Conservation (phyloP, 108 stramenopile species). For the Skeletonema marinoi region DNA sequence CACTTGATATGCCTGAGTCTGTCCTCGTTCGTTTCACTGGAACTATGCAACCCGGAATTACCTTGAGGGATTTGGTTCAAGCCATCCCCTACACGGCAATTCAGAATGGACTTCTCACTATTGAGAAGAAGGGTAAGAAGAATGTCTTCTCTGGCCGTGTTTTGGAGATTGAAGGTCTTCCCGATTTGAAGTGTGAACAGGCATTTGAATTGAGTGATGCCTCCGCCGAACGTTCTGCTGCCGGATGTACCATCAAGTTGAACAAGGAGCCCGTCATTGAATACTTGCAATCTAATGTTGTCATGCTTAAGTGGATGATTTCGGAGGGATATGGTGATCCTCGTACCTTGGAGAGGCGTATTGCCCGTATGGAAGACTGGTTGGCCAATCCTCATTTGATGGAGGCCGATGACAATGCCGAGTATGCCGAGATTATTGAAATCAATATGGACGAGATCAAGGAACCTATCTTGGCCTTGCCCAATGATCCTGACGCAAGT, state of each 20-base stretch:
- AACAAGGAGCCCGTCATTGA: constrained; percentile 95
- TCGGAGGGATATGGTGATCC: constrained; percentile 94
- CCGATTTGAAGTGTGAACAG: constrained; percentile 94
- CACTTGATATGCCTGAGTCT: constrained; percentile 94
- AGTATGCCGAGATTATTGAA: constrained; percentile 91
- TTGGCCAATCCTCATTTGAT: constrained; percentile 85
- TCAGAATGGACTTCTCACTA: constrained; percentile 89
- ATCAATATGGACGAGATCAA: constrained; percentile 93
- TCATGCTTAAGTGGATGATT: constrained; percentile 99
- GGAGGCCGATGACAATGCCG: constrained; percentile 90
- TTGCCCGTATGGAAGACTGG: constrained; percentile 96
- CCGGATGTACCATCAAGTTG: constrained; percentile 95
- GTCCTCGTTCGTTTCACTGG: constrained; percentile 93
- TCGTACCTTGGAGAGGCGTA: constrained; percentile 92
- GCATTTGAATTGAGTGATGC: constrained; percentile 95
- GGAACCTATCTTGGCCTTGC: constrained; percentile 92
- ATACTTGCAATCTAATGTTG: constrained; percentile 91
- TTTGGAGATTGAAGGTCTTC: constrained; percentile 95
- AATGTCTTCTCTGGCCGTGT: constrained; percentile 95
- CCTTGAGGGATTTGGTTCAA: constrained; percentile 95
- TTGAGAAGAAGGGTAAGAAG: constrained; percentile 96
- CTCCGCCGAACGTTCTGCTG: constrained; percentile 93
- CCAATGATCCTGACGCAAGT: constrained; percentile 96
- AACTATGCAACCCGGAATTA: constrained; percentile 94
- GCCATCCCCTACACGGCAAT: constrained; percentile 95